Percentiles rank a stretch among this genome's conserved stretches.
phyloP scores from a whole-genome alignment of 2,329 filamentous ascomycete species.

The Xylariaceae sp. region DNA sequence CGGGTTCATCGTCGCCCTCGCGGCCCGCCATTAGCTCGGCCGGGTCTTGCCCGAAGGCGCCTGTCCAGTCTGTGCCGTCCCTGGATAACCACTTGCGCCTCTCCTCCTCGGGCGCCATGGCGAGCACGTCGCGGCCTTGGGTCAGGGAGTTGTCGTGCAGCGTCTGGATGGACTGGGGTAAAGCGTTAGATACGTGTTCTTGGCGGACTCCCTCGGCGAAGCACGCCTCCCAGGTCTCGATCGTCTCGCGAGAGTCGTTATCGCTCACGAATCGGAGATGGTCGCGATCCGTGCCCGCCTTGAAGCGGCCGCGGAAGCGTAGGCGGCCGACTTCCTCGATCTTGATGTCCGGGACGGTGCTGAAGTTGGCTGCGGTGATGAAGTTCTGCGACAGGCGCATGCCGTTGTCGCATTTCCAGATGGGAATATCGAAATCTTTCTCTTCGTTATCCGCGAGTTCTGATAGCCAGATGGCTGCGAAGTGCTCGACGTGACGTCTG shows the following conservation, averaged over 20 bases:
- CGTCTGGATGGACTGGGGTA: slow-evolving; percentile 72
- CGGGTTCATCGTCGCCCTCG: slow-evolving; percentile 38
- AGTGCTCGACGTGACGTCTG: slow-evolving; percentile 72
- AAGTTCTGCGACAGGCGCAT: slow-evolving; percentile 87
- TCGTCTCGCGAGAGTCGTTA: slow-evolving; percentile 89
- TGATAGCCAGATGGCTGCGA: slow-evolving; percentile 83
- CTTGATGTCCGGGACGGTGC: slow-evolving; percentile 71
- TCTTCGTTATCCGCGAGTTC: slow-evolving; percentile 82
- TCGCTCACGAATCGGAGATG: slow-evolving; percentile 83
- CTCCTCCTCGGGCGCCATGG: slow-evolving; percentile 70
- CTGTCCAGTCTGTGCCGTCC: slow-evolving; percentile 83
- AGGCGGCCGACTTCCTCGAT: slow-evolving; percentile 81
- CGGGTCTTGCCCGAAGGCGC: slow-evolving; percentile 81
- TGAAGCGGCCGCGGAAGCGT: slow-evolving; percentile 80
- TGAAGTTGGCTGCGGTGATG: slow-evolving; percentile 77
- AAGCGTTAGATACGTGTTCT: slow-evolving; percentile 69
- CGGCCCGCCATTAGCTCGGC: slow-evolving; percentile 47
- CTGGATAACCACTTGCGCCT: slow-evolving; percentile 77
- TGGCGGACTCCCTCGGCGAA: slow-evolving; percentile 81
- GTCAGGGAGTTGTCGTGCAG: slow-evolving; percentile 82
- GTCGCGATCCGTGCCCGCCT: slow-evolving; percentile 84
- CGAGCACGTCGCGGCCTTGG: slow-evolving; percentile 79
- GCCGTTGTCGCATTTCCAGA: slow-evolving; percentile 81
- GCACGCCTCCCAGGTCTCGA: slow-evolving; percentile 93
- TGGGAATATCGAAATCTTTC: slow-evolving; percentile 78